A percentile compares a stretch with the other conserved stretches of the same genome.
Evolutionary conservation across 2,329 filamentous ascomycete species (phyloP).

Genomic region (Diatrype stigma): DNA sequence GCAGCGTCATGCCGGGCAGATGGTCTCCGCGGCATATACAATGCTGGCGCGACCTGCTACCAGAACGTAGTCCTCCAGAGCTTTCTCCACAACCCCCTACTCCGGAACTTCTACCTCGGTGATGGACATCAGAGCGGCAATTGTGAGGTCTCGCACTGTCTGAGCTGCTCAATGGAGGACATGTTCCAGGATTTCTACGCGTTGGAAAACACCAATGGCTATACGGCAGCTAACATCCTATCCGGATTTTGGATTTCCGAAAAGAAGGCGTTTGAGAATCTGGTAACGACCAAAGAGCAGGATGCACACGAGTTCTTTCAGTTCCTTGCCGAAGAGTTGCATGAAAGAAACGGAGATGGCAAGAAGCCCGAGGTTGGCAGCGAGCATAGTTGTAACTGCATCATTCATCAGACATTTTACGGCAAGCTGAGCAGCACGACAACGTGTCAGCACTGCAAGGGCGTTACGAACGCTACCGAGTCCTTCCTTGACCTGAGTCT

Average conservation of each 20-base stretch:
- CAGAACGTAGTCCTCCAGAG: constrained; percentile 95
- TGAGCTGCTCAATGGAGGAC: constrained; percentile 68
- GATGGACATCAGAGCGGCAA: constrained; percentile 80
- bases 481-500: constrained; percentile 89
- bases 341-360: constrained; percentile 72
- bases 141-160: constrained; percentile 60
- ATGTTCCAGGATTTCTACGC: constrained; percentile 71
- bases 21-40: constrained; percentile 88
- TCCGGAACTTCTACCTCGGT: constrained; percentile 87
- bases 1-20: constrained; percentile 79
- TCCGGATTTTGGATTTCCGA: constrained; percentile 87
- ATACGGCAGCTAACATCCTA: constrained; percentile 84
- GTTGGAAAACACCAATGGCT: constrained; percentile 77
- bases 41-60: constrained; percentile 97
- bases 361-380: constrained; percentile 57
- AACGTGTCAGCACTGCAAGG: constrained; percentile 83
- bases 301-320: constrained; percentile 98
- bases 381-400: constrained; percentile 73
- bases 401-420: constrained; percentile 92
- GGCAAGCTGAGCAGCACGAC: constrained; percentile 88
- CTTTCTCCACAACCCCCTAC: constrained; percentile 86
- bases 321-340: constrained; percentile 87
- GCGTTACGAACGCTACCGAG: constrained; percentile 76
- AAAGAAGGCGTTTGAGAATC: constrained; percentile 64
- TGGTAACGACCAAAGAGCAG: constrained; percentile 90